Conservation (phyloP, 2,329 filamentous ascomycete genomes). For the Fusarium stilboides region DNA sequence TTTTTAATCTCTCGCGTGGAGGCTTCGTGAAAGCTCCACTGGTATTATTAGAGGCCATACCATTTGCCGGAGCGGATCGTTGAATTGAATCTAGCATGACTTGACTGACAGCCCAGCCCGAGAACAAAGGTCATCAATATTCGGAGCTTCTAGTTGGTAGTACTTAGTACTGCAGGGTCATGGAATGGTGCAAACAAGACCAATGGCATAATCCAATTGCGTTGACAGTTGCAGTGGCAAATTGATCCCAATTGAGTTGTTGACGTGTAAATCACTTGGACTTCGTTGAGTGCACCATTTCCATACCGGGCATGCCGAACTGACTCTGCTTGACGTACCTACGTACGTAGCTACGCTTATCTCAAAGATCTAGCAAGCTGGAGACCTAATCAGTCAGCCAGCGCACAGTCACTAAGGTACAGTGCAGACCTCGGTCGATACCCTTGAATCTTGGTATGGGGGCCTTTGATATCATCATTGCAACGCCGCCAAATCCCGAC, state of each 20-base stretch:
- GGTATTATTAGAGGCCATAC: conserved; percentile 3
- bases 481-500: conserved; percentile 30
- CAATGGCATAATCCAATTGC: conserved; percentile 2
- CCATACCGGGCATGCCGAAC: conserved; percentile 34
- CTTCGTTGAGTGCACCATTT: conserved; percentile 21
- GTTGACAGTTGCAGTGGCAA: conserved; percentile 31
- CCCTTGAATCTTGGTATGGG: conserved; percentile 6
- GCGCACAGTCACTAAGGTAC: conserved; percentile 2
- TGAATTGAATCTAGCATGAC: conserved; percentile 16
- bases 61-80: conserved; percentile 15
- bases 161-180: not conserved
- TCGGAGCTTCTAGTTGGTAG: conserved; percentile 1
- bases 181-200: not conserved
- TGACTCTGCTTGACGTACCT: conserved; percentile 4
- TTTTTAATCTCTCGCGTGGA: not conserved
- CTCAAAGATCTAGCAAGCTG: conserved; percentile 33
- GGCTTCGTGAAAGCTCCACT: conserved; percentile 28
- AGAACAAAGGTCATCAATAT: conserved; percentile 15
- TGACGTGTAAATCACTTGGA: conserved; percentile 32
- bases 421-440: conserved; percentile 22
- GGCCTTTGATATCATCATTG: conserved; percentile 14
- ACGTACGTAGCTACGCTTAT: conserved; percentile 23
- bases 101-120: not conserved
- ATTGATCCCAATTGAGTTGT: conserved; percentile 21
- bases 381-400: not conserved